Base-by-base conservation (phyloP, 495 filamentous ascomycete species). In the Aspergillus campestris region DNA sequence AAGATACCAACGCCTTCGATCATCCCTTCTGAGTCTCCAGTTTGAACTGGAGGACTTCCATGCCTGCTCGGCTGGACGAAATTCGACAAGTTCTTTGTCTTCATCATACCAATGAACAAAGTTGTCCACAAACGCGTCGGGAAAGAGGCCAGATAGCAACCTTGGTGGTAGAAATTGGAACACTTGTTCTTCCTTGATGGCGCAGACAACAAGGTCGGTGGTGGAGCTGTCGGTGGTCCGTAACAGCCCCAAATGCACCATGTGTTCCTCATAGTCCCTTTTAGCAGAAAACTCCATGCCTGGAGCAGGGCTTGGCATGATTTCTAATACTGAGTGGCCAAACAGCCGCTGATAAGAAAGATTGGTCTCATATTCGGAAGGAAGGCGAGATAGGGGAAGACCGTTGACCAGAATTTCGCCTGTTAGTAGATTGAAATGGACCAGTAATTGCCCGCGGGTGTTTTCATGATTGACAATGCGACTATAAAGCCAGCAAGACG, bases 81-180 rank as follows among this genome's bases (percentile, higher is more conserved):
- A 79, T 44, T 84, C 75, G 5, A 84, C 42, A 4, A 46, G 39
- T 0, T 51, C 51, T 0, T 56, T 68, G 6, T 55, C 38, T 1
- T 77, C 1, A 37, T 82, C 59, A 12, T 81, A 61, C 80, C 81
- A 85, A 47, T 85, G 80, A 0, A 68, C 57, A 49, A 61, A 77
- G n/a, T 72, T 49, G 5, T 71, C 44, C 6, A 73, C 46, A 32
- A 83, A 77, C 0, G 53, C 46, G 0, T 35, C 42, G 8, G 81
- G 77, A n/a, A 83, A 58, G 28, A 60, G 60, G 1, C 49, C 53
- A 1, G n/a, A 6, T 0, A 83, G 55, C 14, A 67, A 13, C 9
- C 58, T 30, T 6, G 40, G 31, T 0, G 79, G 73, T 10, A 83
- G 43, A 1, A 78, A 56, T 50, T 82, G 73, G 8, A 56, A 70